Evolutionary conservation across 768 basidiomycete genomes (phyloP).

Genomic region (Trametes maxima): DNA sequence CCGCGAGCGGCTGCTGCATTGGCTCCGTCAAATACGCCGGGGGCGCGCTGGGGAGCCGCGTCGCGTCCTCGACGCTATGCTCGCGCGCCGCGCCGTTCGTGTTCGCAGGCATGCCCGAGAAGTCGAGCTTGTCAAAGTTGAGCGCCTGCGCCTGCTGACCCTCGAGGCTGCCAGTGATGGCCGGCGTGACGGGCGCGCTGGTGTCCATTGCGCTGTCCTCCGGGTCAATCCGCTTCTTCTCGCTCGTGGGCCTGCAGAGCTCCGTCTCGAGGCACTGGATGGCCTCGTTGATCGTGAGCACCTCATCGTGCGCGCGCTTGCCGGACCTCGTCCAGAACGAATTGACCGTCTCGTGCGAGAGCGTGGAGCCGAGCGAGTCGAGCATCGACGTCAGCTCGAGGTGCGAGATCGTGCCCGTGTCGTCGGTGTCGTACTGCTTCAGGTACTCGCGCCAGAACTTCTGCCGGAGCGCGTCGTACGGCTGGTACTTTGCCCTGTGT

Average conservation of each 20-base stretch:
- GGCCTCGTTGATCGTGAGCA: constrained; percentile 76
- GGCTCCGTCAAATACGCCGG: constrained; percentile 46
- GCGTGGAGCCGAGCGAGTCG: constrained; percentile 93
- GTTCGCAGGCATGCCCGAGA: constrained; percentile 54
- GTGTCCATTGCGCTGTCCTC: constrained; percentile 47
- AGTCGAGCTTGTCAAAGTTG: constrained; percentile 59
- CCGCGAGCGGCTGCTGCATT: constrained; percentile 46
- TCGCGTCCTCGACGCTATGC: constrained; percentile 6
- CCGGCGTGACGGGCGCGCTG: constrained; percentile 58
- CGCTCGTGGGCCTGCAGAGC: constrained; percentile 68
- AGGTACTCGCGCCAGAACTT: constrained; percentile 90
- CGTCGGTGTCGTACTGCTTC: constrained; percentile 88
- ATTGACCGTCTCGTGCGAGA: constrained; percentile 76
- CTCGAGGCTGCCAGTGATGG: constrained; percentile 46
- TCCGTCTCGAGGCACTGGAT: constrained; percentile 87
- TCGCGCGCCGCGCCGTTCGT: constrained; percentile 24
- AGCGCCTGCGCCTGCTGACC: constrained; percentile 31
- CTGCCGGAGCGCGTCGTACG: constrained; percentile 89
- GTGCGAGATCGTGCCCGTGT: constrained; percentile 70
- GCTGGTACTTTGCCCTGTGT: constrained; percentile 87
- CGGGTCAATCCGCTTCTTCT: constrained; percentile 66
- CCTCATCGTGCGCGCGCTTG: constrained; percentile 65
- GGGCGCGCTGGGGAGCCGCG: constrained; percentile 22
- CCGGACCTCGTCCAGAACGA: constrained; percentile 76
- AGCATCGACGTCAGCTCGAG: constrained; percentile 94